Percentiles rank a stretch among this genome's conserved stretches.
These are phyloP conservation scores for Penicillium coffeae DNA, from an alignment of 495 filamentous ascomycete genomes.

Conservation along the genomic window DNA sequence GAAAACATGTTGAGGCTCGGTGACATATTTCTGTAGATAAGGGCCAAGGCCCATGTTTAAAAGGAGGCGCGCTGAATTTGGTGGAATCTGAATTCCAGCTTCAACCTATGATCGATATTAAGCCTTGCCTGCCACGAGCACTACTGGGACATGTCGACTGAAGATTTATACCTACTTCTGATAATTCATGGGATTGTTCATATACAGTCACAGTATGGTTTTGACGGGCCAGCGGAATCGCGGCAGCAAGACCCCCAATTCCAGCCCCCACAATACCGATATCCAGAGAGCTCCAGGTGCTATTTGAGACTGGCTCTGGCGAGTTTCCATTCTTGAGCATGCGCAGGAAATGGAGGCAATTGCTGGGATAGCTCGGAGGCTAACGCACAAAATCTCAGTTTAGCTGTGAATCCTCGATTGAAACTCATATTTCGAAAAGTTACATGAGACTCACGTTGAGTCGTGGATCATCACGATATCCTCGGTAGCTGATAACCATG, in stretches of 20 bases:
- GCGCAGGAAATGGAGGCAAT: slow-evolving; percentile 14
- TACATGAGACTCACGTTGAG: background rate
- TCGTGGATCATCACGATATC: background rate
- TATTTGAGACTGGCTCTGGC: background rate
- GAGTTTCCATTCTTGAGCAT: background rate
- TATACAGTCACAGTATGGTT: slow-evolving; percentile 47
- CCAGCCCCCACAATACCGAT: slow-evolving; percentile 38
- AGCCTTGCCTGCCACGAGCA: too few species aligned
- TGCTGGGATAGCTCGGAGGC: slow-evolving; percentile 10
- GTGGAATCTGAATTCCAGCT: slow-evolving; percentile 56
- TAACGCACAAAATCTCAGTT: background rate
- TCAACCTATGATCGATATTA: too few species aligned
- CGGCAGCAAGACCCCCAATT: slow-evolving; percentile 39
- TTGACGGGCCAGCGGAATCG: slow-evolving; percentile 40
- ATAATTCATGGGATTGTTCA: slow-evolving; percentile 42
- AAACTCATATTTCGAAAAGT: background rate
- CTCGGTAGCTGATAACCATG: background rate
- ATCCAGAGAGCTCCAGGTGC: slow-evolving; percentile 6
- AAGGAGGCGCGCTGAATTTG: slow-evolving; percentile 50
- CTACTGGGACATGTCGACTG: too few species aligned
- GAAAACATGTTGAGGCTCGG: slow-evolving; percentile 31
- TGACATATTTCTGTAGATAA: slow-evolving; percentile 25
- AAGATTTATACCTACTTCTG: slow-evolving; percentile 16
- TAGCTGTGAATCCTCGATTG: background rate
- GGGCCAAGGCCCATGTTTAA: slow-evolving; percentile 33